phyloP scores from a whole-genome alignment of 2,329 filamentous ascomycete species.

The Aspergillus vadensis region DNA sequence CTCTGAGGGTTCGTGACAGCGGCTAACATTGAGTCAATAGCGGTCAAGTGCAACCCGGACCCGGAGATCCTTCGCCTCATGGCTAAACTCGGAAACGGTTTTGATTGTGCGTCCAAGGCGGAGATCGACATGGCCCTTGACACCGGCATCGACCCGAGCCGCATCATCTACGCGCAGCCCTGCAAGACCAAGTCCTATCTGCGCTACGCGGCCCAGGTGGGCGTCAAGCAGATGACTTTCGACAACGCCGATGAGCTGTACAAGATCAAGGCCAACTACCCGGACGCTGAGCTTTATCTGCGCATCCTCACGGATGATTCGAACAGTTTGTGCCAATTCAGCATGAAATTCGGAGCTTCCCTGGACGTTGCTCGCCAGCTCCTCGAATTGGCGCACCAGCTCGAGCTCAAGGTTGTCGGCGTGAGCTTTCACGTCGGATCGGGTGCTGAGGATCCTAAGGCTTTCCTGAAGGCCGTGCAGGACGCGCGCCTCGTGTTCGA shows the following conservation, averaged over 20 bases:
- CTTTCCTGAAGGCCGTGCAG: constrained; percentile 86
- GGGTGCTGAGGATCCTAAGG: constrained; percentile 87
- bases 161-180: constrained; percentile 98
- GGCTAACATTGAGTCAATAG: constrained; percentile 47
- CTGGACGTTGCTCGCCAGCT: constrained; percentile 79
- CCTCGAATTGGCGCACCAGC: constrained; percentile 74
- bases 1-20: neutral
- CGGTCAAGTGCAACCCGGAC: constrained; percentile 99
- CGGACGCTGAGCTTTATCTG: constrained; percentile 85
- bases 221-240: constrained; percentile 98
- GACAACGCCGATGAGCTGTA: constrained; percentile 97
- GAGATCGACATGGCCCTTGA: constrained; percentile 91
- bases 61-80: constrained; percentile 84
- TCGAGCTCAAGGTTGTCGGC: constrained; percentile 87
- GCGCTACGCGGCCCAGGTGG: constrained; percentile 79
- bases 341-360: constrained; percentile 94
- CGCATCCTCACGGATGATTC: constrained; percentile 97
- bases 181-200: constrained; percentile 99
- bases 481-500: constrained; percentile 90
- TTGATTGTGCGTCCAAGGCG: constrained; percentile 96
- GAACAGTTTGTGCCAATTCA: constrained; percentile 88
- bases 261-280: constrained; percentile 93
- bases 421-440: constrained; percentile 99
- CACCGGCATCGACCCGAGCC: constrained; percentile 79
- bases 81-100: constrained; percentile 84